These are phyloP conservation scores for Pichia sp. DNA, from an alignment of 1,139 yeast species.

Conservation along the genomic window DNA sequence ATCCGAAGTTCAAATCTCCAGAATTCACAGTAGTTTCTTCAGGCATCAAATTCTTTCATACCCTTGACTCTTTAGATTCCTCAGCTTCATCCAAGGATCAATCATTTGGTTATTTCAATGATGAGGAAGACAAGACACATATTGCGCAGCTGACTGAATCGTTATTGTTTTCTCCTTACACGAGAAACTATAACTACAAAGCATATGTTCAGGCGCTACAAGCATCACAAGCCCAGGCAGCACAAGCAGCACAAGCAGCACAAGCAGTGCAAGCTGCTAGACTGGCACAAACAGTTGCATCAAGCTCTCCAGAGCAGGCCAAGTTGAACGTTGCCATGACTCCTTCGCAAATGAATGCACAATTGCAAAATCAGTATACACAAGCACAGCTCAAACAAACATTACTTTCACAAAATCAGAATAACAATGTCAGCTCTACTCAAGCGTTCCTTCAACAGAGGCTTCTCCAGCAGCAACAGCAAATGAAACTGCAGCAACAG, in stretches of 20 bases:
- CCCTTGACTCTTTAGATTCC: conserved; percentile 18
- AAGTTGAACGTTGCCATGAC: conserved; percentile 4
- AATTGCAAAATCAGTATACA: conserved; percentile 3
- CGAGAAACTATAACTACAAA: conserved; percentile 35
- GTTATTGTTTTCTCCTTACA: conserved; percentile 35
- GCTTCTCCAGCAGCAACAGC: conserved; percentile 27
- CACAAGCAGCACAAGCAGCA: conserved; percentile 31
- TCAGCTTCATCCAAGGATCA: conserved; percentile 12
- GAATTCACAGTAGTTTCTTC: conserved; percentile 7
- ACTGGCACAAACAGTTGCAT: not conserved
- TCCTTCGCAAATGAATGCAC: conserved; percentile 9
- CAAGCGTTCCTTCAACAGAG: conserved; percentile 28
- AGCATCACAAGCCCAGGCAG: conserved; percentile 17
- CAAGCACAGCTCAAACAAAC: conserved; percentile 10
- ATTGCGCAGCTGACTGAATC: conserved; percentile 29
- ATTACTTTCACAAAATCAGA: conserved; percentile 12
- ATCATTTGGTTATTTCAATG: conserved; percentile 14
- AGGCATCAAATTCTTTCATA: conserved; percentile 23
- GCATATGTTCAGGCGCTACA: conserved; percentile 16
- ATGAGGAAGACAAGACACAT: conserved; percentile 21
- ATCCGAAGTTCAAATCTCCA: conserved; percentile 21
- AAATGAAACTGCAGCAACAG: conserved; percentile 13
- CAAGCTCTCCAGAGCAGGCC: conserved; percentile 3
- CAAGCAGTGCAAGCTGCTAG: conserved; percentile 28
- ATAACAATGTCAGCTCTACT: conserved; percentile 10